Evolutionary conservation across 2,329 filamentous ascomycete species (phyloP).

Genomic region (Penicillium crustosum): DNA sequence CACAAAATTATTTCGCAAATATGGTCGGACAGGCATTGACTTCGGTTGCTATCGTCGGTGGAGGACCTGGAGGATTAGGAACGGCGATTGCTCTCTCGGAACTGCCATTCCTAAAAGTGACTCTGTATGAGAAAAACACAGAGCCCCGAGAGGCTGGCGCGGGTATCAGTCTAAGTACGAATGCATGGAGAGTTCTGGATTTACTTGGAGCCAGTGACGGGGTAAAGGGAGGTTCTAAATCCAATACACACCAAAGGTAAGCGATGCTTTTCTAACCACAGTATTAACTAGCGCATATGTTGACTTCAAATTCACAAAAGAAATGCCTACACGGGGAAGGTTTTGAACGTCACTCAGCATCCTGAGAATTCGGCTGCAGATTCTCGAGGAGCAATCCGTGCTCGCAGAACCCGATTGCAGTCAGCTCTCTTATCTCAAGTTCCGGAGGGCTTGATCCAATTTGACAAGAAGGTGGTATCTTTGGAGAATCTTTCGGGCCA

Average conservation of each 20-base stretch:
- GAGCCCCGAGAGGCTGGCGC: conserved; percentile 51
- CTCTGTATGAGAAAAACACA: conserved; percentile 48
- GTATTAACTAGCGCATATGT: neutral
- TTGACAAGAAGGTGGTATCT: conserved; percentile 46
- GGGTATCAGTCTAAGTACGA: conserved; percentile 49
- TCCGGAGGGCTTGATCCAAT: conserved; percentile 44
- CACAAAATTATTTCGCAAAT: neutral
- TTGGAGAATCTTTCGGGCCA: conserved; percentile 40
- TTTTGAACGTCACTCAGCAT: conserved; percentile 26
- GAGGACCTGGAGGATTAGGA: conserved; percentile 42
- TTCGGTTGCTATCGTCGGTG: conserved; percentile 41
- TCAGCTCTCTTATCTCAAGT: conserved; percentile 51
- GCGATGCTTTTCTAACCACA: neutral
- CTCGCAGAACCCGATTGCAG: conserved; percentile 46
- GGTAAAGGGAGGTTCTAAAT: conserved; percentile 39
- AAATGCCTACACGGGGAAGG: conserved; percentile 16
- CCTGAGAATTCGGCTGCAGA: conserved; percentile 14
- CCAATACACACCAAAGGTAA: conserved; percentile 21
- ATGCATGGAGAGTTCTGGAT: conserved; percentile 51
- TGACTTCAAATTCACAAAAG: neutral
- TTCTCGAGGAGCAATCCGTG: conserved; percentile 25
- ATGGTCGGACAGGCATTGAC: conserved; percentile 13
- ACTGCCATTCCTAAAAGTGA: conserved; percentile 44
- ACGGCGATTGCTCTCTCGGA: conserved; percentile 49
- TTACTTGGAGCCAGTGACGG: conserved; percentile 46